phyloP scores from a whole-genome alignment of 345 rosid species.

The Raphanus sativus region DNA sequence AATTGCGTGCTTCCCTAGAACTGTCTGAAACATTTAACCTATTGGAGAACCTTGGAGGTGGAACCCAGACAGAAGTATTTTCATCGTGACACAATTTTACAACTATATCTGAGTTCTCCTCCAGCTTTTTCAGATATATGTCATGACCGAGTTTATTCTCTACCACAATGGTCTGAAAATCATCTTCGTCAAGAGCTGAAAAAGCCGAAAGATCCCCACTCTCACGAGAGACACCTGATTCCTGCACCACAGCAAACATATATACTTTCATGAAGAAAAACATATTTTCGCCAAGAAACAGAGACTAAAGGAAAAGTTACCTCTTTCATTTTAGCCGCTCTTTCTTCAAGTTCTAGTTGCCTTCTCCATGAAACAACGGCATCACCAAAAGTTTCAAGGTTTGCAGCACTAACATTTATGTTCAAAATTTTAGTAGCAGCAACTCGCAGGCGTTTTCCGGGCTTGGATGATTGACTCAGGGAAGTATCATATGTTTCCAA shows the following conservation, averaged over 20 bases:
- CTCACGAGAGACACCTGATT: conserved; percentile 45
- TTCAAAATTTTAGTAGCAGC: conserved; percentile 84
- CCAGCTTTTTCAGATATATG: conserved; percentile 72
- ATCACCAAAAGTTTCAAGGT: conserved; percentile 71
- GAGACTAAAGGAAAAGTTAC: conserved; percentile 40
- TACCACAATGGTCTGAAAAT: conserved; percentile 73
- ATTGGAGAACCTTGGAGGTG: conserved; percentile 93
- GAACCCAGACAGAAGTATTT: conserved; percentile 71
- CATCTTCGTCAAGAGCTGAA: conserved; percentile 97
- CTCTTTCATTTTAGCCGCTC: conserved; percentile 73
- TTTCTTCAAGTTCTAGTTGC: conserved; percentile 81
- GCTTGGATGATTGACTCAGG: conserved; percentile 53
- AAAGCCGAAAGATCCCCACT: conserved; percentile 60
- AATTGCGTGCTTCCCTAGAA: conserved; percentile 71
- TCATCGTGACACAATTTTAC: conserved; percentile 62
- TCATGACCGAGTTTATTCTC: conserved; percentile 93
- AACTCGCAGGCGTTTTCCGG: conserved; percentile 80
- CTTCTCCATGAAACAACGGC: conserved; percentile 89
- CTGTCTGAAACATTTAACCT: conserved; percentile 78
- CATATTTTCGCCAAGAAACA: conserved; percentile 2
- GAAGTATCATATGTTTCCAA: conserved; percentile 84
- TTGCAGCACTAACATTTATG: conserved; percentile 86
- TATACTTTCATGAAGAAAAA: not conserved
- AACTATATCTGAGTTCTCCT: conserved; percentile 56
- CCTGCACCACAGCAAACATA: conserved; percentile 47